phyloP scores from a whole-genome alignment of 768 basidiomycete genomes.

The Chalciporus sphaerocephalus region DNA sequence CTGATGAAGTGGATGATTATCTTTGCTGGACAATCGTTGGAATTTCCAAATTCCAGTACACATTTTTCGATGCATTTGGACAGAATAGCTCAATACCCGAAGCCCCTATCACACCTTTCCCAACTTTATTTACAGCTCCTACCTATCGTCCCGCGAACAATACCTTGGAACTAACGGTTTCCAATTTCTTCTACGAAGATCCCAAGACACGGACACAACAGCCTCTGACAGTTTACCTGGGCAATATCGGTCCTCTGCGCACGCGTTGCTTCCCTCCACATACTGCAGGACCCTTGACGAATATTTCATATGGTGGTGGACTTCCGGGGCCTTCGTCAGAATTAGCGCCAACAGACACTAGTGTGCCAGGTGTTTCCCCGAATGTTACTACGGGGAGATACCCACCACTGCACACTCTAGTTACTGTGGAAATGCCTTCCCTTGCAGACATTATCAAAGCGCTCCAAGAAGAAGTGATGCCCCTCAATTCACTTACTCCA shows the following conservation, averaged over 20 bases:
- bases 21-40: constrained; percentile 95
- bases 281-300: constrained; percentile 63
- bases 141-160: constrained; percentile 66
- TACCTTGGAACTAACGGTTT: constrained; percentile 77
- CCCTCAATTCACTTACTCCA: constrained; percentile 33
- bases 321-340: constrained; percentile 37
- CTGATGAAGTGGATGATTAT: constrained; percentile 92
- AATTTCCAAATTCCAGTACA: constrained; percentile 92
- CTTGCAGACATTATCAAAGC: constrained; percentile 72
- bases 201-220: constrained; percentile 57
- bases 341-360: constrained; percentile 26
- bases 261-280: constrained; percentile 72
- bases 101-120: constrained; percentile 84
- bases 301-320: constrained; percentile 53
- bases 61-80: constrained; percentile 87
- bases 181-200: constrained; percentile 83
- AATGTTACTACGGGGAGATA: constrained; percentile 43
- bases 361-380: constrained; percentile 14
- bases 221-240: constrained; percentile 86
- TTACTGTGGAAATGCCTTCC: constrained; percentile 82
- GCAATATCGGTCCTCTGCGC: constrained; percentile 82
- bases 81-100: constrained; percentile 74
- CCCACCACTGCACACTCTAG: constrained; percentile 67
- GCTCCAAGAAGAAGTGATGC: constrained; percentile 64
- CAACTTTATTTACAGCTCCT: constrained; percentile 78